Conservation (phyloP, 2,329 filamentous ascomycete genomes). For the Verticillium zaregamsianum region DNA sequence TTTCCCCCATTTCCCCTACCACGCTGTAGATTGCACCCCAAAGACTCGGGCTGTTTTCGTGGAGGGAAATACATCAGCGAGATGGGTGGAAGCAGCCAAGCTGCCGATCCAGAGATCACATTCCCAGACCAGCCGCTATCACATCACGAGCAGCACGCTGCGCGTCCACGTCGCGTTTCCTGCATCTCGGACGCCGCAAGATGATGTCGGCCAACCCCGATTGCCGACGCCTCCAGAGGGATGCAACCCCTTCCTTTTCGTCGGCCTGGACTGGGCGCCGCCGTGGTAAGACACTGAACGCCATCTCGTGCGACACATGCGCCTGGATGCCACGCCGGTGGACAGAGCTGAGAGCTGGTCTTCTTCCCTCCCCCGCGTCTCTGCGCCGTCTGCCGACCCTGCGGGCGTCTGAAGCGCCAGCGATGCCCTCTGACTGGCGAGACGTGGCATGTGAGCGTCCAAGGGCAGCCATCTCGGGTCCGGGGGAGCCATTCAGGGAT, state of each 20-base stretch:
- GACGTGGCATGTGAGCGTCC: no score
- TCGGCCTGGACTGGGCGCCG: neutral
- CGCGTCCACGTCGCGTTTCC: neutral
- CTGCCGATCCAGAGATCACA: neutral
- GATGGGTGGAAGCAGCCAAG: neutral
- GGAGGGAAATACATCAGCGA: neutral
- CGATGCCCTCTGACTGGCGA: no score
- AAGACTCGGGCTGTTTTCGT: neutral
- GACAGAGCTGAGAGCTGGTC: no score
- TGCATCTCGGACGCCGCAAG: neutral
- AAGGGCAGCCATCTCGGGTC: no score
- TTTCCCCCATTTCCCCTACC: neutral
- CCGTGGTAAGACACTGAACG: neutral
- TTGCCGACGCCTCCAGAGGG: neutral
- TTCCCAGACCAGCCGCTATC: neutral
- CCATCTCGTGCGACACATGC: no score
- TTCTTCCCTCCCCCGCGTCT: no score
- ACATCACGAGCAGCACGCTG: neutral
- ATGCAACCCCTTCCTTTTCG: neutral
- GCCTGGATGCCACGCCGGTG: no score
- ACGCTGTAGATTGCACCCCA: neutral
- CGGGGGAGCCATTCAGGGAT: neutral
- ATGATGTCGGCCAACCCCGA: neutral
- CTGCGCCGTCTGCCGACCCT: no score
- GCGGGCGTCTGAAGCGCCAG: no score